These are phyloP conservation scores for Aspergillus sp. DNA, from an alignment of 2,329 filamentous ascomycete genomes.

Conservation along the genomic window DNA sequence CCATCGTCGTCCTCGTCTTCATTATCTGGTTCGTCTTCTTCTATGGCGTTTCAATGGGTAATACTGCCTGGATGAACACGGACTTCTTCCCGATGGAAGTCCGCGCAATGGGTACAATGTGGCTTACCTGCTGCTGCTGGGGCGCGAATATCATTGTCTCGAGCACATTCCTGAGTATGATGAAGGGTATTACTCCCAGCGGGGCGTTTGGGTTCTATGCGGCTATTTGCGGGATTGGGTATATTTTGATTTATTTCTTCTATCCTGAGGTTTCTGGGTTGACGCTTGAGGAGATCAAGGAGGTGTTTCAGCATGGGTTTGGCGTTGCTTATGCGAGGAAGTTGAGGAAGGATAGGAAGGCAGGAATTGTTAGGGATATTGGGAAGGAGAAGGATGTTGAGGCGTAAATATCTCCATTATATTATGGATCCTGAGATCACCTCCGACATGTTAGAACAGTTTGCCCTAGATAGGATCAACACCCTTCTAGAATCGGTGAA, in stretches of 20 bases:
- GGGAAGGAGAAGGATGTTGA: no score
- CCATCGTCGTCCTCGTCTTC: conserved; percentile 43
- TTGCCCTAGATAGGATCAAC: no score
- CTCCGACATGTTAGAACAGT: no score
- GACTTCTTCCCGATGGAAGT: conserved; percentile 53
- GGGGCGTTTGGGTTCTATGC: conserved; percentile 56
- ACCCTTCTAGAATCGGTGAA: no score
- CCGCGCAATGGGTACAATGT: conserved; percentile 52
- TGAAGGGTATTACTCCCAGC: conserved; percentile 50
- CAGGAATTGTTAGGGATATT: no score
- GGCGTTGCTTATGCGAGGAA: conserved; percentile 45
- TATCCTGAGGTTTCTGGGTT: conserved; percentile 26
- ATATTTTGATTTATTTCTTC: conserved; percentile 34
- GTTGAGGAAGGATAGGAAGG: conserved; percentile 38
- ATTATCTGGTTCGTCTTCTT: conserved; percentile 49
- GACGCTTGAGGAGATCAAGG: conserved; percentile 34
- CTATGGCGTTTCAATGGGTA: conserved; percentile 50
- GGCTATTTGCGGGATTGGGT: conserved; percentile 50
- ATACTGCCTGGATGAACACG: conserved; percentile 50
- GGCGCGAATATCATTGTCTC: conserved; percentile 51
- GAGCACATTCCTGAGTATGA: conserved; percentile 52
- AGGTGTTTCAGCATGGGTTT: conserved; percentile 53
- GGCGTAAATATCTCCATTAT: no score
- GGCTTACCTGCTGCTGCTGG: conserved; percentile 50
- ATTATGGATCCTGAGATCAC: no score